Percentiles rank a stretch among this genome's conserved stretches.
Evolutionary conservation across 2,329 filamentous ascomycete genomes (phyloP).

Genomic region (Trichophyton mentagrophytes): DNA sequence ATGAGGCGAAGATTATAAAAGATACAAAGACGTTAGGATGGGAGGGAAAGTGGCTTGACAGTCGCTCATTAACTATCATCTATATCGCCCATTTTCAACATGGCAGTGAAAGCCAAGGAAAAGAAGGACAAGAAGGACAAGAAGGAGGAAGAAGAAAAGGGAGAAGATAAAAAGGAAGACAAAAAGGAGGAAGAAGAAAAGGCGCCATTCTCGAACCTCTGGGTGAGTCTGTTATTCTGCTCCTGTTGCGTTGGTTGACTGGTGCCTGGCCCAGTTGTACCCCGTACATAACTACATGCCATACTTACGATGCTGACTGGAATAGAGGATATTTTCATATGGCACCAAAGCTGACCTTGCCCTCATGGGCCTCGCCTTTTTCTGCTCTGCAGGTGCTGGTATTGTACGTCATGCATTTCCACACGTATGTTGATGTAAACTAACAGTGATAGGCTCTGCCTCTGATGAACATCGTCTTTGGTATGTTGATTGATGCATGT

Average conservation of each 20-base stretch:
- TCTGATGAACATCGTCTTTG: constrained; percentile 49
- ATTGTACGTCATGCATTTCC: constrained; percentile 15
- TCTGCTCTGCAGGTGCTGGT: constrained; percentile 18
- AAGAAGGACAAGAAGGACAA: no score
- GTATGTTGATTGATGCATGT: constrained; percentile 16
- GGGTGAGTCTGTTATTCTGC: constrained; percentile 12
- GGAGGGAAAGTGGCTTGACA: background rate
- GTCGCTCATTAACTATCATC: background rate
- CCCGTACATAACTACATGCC: no score
- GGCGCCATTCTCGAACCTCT: constrained; percentile 17
- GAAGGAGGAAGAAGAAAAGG: background rate
- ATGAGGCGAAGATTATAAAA: background rate
- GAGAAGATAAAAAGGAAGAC: background rate
- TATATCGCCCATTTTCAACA: no score
- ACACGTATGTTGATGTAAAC: background rate
- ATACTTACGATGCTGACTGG: background rate
- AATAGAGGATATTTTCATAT: constrained; percentile 18
- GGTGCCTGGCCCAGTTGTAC: no score
- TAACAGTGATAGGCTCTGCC: constrained; percentile 21
- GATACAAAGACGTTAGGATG: background rate
- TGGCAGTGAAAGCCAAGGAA: no score
- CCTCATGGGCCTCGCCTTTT: constrained; percentile 14
- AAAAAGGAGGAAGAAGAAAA: constrained; percentile 8
- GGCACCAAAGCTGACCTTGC: constrained; percentile 14
- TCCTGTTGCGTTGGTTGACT: background rate